Evolutionary conservation across 2,329 filamentous ascomycete species (phyloP).

Genomic region (Emericellopsis cladophorae): DNA sequence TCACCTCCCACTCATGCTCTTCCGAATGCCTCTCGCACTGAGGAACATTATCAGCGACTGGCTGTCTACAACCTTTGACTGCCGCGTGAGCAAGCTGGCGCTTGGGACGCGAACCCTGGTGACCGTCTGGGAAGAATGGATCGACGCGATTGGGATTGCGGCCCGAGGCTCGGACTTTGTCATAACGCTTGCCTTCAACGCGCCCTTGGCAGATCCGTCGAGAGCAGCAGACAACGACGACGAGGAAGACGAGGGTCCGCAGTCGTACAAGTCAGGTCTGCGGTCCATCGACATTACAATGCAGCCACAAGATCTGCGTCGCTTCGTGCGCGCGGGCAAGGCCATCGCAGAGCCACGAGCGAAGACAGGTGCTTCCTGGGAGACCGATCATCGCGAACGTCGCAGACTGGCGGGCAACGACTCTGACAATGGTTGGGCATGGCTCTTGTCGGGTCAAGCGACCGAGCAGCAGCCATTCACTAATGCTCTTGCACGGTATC

Average conservation of each 20-base stretch:
- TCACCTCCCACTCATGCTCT: slow-evolving; percentile 36
- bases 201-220: slow-evolving; percentile 14
- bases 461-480: slow-evolving; percentile 26
- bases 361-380: slow-evolving; percentile 10
- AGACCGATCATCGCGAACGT: slow-evolving; percentile 21
- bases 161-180: slow-evolving; percentile 29
- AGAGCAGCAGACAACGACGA: not conserved
- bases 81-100: slow-evolving; percentile 35
- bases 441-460: slow-evolving; percentile 19
- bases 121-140: slow-evolving; percentile 37
- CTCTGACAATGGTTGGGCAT: slow-evolving; percentile 39
- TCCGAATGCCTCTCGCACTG: slow-evolving; percentile 41
- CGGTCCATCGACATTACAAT: slow-evolving; percentile 38
- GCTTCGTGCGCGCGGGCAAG: slow-evolving; percentile 30
- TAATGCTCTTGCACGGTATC: slow-evolving; percentile 33
- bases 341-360: slow-evolving; percentile 4
- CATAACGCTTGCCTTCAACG: slow-evolving; percentile 37
- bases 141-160: slow-evolving; percentile 22
- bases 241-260: slow-evolving; percentile 6
- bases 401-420: slow-evolving; percentile 32
- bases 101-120: slow-evolving; percentile 38
- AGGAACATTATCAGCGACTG: slow-evolving; percentile 37
- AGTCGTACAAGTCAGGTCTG: slow-evolving; percentile 14
- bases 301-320: slow-evolving; percentile 29
- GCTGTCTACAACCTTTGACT: slow-evolving; percentile 41